phyloP scores from a whole-genome alignment of 306 rosid species.

The Begonia peltatifolia region DNA sequence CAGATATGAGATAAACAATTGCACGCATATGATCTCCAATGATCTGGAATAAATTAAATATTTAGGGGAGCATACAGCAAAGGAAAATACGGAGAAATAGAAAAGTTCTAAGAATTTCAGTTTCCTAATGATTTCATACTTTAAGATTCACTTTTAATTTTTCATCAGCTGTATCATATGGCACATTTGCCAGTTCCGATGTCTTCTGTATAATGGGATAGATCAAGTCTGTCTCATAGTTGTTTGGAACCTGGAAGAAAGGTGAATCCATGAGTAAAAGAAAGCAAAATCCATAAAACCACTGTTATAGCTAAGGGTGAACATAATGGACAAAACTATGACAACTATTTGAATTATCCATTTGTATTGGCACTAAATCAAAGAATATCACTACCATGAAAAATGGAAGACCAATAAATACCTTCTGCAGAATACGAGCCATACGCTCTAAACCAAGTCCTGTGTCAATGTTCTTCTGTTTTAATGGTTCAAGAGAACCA shows the following conservation, averaged over 20 bases:
- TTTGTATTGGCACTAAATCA: background rate
- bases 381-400: background rate
- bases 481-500: constrained; percentile 76
- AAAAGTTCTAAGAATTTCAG: constrained; percentile 3
- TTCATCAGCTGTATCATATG: constrained; percentile 52
- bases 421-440: constrained; percentile 95
- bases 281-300: too few relatives aligned
- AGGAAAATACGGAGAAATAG: constrained; percentile 12
- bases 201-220: constrained; percentile 80
- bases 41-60: constrained; percentile 32
- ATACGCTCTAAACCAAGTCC: constrained; percentile 93
- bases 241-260: constrained; percentile 73
- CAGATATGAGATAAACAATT: constrained; percentile 80
- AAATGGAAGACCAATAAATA: constrained; percentile 16
- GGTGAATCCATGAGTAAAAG: constrained; percentile 4
- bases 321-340: too few relatives aligned
- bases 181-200: constrained; percentile 57
- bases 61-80: background rate
- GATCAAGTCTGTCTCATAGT: constrained; percentile 88
- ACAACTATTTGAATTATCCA: background rate
- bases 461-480: constrained; percentile 86
- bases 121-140: constrained; percentile 26
- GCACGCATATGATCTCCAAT: constrained; percentile 98
- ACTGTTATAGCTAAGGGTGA: too few relatives aligned
- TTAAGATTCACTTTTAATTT: constrained; percentile 54